Evolutionary conservation across 108 stramenopile genomes (phyloP), one percentile per base, ranked within the genome.

Genomic region (Skeletonema marinoi): DNA sequence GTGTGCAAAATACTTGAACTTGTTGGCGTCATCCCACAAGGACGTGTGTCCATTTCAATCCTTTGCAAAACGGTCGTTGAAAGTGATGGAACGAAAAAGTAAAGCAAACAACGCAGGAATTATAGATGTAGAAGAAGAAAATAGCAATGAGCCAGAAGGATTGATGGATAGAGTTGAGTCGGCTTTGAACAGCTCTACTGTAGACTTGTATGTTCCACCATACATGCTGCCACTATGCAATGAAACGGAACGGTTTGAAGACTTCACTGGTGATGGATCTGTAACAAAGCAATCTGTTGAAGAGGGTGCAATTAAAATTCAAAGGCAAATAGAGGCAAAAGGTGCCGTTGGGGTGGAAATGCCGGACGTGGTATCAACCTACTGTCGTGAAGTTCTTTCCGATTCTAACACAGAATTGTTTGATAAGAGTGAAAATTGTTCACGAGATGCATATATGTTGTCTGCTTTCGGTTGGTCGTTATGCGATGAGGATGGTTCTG

Each of bases 31-130:
- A 13, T 65, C 42, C 14, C 81, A 82, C 32, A n/a, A 60, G 0
- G 44, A 56, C 13, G 44, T 38, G 13, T 82, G 81, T 73, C 68
- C 75, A 44, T 77, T 77, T 32, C 77, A 65, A 16, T 44, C 69
- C 2, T 66, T 67, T 66, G 62, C 77, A 10, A 41, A 46, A 6
- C 60, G 77, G 19, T 77, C 70, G 76, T 73, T 66, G 21, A 80
- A 74, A 50, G 65, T 70, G 12, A 80, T 80, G 80, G 30, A 65
- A n/a, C 59, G 67, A 32, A 63, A 38, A 14, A 32, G 48, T 48
- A 48, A 66, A 29, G 39, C 31, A 69, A 61, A 38, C 17, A 36
- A 29, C 48, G 63, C 10, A 42, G 11, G 7, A 2, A 62, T 38
- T 19, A 30, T 38, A 38, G 32, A 56, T 46, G 19, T 25, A 17